Conservation (phyloP, 2,329 filamentous ascomycete species). For the Fusarium verticillioides region DNA sequence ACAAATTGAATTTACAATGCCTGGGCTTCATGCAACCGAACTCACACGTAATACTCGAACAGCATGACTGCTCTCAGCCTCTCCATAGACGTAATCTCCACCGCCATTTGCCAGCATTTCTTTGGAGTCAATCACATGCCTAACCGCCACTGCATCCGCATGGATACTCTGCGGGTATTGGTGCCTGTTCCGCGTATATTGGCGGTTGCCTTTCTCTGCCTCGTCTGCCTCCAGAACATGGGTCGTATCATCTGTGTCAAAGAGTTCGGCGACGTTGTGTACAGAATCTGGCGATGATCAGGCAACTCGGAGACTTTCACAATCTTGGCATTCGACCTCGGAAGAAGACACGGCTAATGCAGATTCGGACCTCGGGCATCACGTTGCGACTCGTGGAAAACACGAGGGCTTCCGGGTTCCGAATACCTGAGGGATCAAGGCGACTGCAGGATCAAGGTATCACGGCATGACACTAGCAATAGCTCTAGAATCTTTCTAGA, state of each 20-base stretch:
- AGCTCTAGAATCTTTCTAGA: neutral
- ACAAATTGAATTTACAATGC: neutral
- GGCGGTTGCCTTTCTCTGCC: conserved; percentile 3
- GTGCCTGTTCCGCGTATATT: neutral
- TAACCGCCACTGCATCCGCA: neutral
- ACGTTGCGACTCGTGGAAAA: neutral
- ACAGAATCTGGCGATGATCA: neutral
- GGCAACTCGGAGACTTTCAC: neutral
- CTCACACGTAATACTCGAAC: neutral
- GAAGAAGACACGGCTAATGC: neutral
- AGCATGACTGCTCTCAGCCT: neutral
- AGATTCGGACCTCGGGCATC: neutral
- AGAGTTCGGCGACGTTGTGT: neutral
- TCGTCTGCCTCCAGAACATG: neutral
- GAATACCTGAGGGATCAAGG: neutral
- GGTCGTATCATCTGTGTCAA: neutral
- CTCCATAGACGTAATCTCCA: neutral
- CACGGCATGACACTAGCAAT: neutral
- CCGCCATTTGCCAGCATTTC: neutral
- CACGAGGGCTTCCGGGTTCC: neutral
- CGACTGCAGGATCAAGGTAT: neutral
- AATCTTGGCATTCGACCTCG: neutral
- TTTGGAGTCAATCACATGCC: neutral
- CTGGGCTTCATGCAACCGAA: neutral
- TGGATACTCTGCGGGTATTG: neutral